A percentile compares a stretch with the other conserved stretches of the same genome.
These are phyloP conservation scores for Ogataea sp. DNA, from an alignment of 805 yeast species.

Conservation along the genomic window DNA sequence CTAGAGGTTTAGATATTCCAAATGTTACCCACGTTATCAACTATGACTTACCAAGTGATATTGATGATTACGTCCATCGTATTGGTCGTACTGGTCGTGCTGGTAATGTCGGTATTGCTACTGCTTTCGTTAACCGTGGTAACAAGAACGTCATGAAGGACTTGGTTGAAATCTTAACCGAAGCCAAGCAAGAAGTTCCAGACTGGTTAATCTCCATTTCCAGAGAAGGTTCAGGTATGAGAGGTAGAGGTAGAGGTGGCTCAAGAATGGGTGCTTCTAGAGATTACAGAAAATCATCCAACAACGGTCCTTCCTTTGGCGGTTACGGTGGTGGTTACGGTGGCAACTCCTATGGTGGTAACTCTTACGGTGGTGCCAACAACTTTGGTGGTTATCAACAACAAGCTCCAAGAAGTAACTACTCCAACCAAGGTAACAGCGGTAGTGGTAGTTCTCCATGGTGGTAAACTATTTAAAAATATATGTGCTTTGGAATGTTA, in stretches of 20 bases:
- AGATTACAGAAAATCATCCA: constrained; percentile 41
- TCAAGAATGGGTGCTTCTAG: constrained; percentile 28
- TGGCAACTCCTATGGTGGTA: constrained; percentile 21
- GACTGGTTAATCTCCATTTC: constrained; percentile 72
- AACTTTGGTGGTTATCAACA: constrained; percentile 19
- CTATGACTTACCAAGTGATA: constrained; percentile 93
- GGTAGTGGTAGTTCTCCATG: constrained; percentile 20
- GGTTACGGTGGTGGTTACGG: constrained; percentile 26
- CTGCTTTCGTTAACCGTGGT: constrained; percentile 96
- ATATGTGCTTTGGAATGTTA: no score
- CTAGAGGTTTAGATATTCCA: constrained; percentile 99
- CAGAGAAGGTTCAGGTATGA: constrained; percentile 60
- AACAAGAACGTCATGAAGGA: constrained; percentile 87
- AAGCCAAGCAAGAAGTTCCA: constrained; percentile 98
- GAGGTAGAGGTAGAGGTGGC: constrained; percentile 44
- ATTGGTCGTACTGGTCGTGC: constrained; percentile 99
- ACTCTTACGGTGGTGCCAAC: constrained; percentile 26
- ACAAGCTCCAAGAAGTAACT: neutral
- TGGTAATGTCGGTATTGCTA: constrained; percentile 97
- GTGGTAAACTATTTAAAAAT: constrained; percentile 17
- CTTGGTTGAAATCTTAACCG: constrained; percentile 75
- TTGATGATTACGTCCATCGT: constrained; percentile 98
- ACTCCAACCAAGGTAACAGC: neutral
- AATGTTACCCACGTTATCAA: constrained; percentile 96
- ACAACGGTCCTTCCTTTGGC: constrained; percentile 13